Percentiles rank a stretch among this genome's conserved stretches.
Evolutionary conservation across 2,329 filamentous ascomycete genomes (phyloP).

Genomic region (Fusarium phyllophilum): DNA sequence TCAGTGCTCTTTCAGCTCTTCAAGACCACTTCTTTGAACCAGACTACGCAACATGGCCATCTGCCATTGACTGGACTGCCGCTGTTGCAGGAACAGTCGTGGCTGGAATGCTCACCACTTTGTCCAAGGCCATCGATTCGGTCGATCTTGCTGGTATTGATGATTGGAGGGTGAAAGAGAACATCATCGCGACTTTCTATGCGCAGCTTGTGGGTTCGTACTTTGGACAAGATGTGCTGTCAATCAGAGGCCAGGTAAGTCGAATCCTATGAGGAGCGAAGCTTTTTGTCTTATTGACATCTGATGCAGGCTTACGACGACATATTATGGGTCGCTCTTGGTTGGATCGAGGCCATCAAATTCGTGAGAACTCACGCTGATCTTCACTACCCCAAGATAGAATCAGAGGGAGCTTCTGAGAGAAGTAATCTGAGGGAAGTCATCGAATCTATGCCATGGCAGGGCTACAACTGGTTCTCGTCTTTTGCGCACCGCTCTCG

Average conservation of each 20-base stretch:
- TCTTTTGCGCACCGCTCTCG: slow-evolving; percentile 85
- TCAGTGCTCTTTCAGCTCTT: slow-evolving; percentile 77
- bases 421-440: slow-evolving; percentile 45
- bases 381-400: slow-evolving; percentile 62
- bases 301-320: slow-evolving; percentile 82
- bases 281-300: background rate
- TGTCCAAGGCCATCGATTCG: slow-evolving; percentile 68
- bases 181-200: slow-evolving; percentile 86
- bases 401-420: slow-evolving; percentile 10
- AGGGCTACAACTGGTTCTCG: slow-evolving; percentile 78
- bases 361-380: slow-evolving; percentile 77
- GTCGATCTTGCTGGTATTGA: slow-evolving; percentile 47
- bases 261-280: fast-evolving
- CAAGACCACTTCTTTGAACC: slow-evolving; percentile 81
- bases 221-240: slow-evolving; percentile 84
- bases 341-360: slow-evolving; percentile 85
- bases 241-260: slow-evolving; percentile 69
- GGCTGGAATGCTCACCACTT: slow-evolving; percentile 75
- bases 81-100: slow-evolving; percentile 86
- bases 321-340: slow-evolving; percentile 93
- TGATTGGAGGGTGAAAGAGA: slow-evolving; percentile 70
- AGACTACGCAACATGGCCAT: slow-evolving; percentile 84
- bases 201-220: slow-evolving; percentile 81
- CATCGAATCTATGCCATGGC: slow-evolving; percentile 67
- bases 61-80: slow-evolving; percentile 91